Percentiles rank a stretch among this genome's conserved stretches.
These are phyloP conservation scores for Stenocarpella maydis DNA, from an alignment of 2,329 filamentous ascomycete genomes.

Conservation along the genomic window DNA sequence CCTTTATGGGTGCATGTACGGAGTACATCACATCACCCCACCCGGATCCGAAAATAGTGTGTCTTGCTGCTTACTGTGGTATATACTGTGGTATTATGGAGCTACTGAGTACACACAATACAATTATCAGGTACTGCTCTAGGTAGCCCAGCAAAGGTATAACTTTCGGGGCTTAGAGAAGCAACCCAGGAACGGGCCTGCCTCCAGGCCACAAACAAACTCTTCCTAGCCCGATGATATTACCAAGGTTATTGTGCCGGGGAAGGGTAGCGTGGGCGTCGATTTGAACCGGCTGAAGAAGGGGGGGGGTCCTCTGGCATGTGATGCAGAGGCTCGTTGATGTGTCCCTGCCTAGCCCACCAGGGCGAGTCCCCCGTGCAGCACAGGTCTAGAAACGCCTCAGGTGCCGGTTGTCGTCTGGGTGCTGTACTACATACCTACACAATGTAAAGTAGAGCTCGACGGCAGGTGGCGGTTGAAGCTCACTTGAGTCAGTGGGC, in stretches of 20 bases:
- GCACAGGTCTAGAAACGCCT: conserved; percentile 12
- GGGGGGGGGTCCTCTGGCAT: conserved; percentile 4
- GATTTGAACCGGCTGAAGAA: not conserved
- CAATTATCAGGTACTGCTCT: not conserved
- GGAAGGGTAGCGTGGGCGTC: not conserved
- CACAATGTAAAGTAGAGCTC: not conserved
- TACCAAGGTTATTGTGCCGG: not conserved
- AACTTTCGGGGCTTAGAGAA: not conserved
- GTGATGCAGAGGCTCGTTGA: conserved; percentile 21
- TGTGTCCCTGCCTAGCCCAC: conserved; percentile 1
- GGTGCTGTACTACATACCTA: no score
- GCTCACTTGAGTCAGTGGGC: conserved; percentile 22
- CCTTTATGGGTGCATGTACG: not conserved
- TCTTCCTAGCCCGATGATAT: not conserved
- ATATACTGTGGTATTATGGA: not conserved
- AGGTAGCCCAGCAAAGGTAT: not conserved
- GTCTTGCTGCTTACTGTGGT: not conserved
- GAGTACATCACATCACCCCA: conserved; percentile 18
- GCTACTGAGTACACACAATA: not conserved
- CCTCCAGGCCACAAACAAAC: not conserved
- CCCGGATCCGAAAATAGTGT: not conserved
- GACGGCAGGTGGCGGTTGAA: not conserved
- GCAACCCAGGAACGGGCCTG: not conserved
- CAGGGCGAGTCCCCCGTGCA: conserved; percentile 1
- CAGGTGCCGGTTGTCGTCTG: not conserved